Evolutionary conservation across 2,329 filamentous ascomycete species (phyloP), one percentile per base, ranked within the genome.

Genomic region (Trichoderma oligosporum): DNA sequence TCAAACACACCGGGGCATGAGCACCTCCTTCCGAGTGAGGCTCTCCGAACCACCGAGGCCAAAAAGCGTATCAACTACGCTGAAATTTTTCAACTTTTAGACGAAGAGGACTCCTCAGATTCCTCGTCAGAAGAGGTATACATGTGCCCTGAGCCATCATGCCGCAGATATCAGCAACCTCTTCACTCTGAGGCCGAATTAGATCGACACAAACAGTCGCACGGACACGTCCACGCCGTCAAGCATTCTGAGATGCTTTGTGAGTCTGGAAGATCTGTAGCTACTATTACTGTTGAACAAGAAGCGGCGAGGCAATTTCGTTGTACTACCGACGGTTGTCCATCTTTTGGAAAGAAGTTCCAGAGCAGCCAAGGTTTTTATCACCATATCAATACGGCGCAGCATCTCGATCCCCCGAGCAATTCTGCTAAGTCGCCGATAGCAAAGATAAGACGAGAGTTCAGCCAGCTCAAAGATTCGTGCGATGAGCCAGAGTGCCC

Each of bases 311-410:
- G 65, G 3, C 11, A 24, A 4, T 18, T 61, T 1, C 31, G 46
- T 4, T 68, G 67, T 39, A 65, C 54, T 8, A 49, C 58, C 1
- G 29, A 44, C 0, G n/a, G n/a, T 2, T 69, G 67, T 2, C 2
- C 24, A 0, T n/a, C 33, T 1, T 65, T 55, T 4, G 65, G 59
- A 0, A 12, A 60, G 1, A 35, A 11, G 0, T 62, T 68, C 1
- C 27, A 42, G 7, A 47, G 56, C 0, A 56, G 45, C 0, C 20
- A 60, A 1, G 58, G 44, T 1, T 61, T 33, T 9, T 41, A 42
- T 7, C 8, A 14, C 0, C 60, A 61, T 18, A 36, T 58, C 5
- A 9, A 5, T 7, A 56, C 60, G 0, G 7, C 6, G 0, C 31
- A 42, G 8, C 60, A 61, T n/a, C 7, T 47, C 12, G 4, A 41